Conservation (phyloP, 176 grass and related monocot species). For the Saccharum spontaneum region DNA sequence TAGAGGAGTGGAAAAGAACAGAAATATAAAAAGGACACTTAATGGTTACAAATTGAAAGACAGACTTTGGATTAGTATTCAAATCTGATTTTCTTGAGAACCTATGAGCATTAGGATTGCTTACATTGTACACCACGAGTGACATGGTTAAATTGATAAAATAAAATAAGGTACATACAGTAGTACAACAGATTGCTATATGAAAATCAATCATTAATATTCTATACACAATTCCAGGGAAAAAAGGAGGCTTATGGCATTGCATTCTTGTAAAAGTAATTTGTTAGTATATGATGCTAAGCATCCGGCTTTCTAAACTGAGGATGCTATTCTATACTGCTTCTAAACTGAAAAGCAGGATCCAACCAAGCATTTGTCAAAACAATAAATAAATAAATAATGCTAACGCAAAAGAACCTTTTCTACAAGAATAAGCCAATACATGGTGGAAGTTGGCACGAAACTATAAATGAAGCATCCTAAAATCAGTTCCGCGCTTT, state of each 20-base stretch:
- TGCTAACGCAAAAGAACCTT: background rate
- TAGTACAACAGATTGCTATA: background rate
- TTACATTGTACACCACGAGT: background rate
- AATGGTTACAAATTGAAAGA: background rate
- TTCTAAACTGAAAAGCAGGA: background rate
- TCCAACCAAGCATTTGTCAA: background rate
- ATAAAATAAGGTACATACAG: background rate
- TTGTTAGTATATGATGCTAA: background rate
- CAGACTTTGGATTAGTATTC: background rate
- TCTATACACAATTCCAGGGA: background rate
- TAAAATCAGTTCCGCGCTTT: background rate
- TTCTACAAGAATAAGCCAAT: background rate
- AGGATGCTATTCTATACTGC: background rate
- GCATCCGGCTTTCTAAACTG: background rate
- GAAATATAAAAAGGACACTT: background rate
- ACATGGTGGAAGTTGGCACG: background rate
- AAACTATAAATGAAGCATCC: slow-evolving; percentile 7
- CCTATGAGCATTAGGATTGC: background rate
- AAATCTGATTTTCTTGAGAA: background rate
- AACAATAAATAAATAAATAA: background rate
- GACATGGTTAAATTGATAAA: background rate
- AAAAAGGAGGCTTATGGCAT: background rate
- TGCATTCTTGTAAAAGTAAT: background rate
- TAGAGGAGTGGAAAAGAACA: slow-evolving; percentile 1
- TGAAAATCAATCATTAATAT: background rate